These are phyloP conservation scores for Solanum ossicruentum DNA, from an alignment of 257 asterid species.

Conservation along the genomic window DNA sequence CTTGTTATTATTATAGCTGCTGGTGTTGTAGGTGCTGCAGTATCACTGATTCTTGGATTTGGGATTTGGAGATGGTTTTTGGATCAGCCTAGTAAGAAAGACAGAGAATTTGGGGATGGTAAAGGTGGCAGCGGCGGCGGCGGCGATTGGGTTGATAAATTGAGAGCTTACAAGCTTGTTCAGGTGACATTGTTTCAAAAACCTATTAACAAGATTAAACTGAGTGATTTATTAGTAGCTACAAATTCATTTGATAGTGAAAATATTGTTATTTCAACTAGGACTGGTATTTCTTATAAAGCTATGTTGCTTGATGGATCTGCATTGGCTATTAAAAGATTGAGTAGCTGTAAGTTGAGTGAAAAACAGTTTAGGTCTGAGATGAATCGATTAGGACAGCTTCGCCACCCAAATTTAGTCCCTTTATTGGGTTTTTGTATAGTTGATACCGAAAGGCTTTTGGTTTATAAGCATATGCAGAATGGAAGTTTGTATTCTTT, in stretches of 20 bases:
- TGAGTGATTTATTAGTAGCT: constrained; percentile 41
- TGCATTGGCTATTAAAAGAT: constrained; percentile 40
- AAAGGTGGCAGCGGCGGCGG: constrained; percentile 5
- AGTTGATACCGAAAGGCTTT: constrained; percentile 57
- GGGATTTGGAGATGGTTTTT: constrained; percentile 54
- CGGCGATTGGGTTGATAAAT: constrained; percentile 23
- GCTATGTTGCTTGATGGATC: constrained; percentile 56
- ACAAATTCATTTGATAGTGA: constrained; percentile 29
- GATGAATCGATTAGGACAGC: constrained; percentile 52
- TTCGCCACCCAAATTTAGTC: constrained; percentile 66
- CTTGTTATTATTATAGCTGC: constrained; percentile 38
- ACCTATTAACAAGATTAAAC: constrained; percentile 46
- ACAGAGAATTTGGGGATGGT: constrained; percentile 17
- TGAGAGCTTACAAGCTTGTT: constrained; percentile 36
- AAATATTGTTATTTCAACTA: constrained; percentile 24
- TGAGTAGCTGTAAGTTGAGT: constrained; percentile 31
- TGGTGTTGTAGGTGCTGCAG: constrained; percentile 41
- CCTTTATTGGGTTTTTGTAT: constrained; percentile 51
- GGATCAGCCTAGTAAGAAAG: constrained; percentile 14
- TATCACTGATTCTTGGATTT: constrained; percentile 34
- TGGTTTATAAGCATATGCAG: constrained; percentile 44
- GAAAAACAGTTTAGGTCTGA: constrained; percentile 51
- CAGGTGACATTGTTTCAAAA: constrained; percentile 54
- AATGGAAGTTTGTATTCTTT: constrained; percentile 43
- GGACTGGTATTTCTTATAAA: constrained; percentile 44